Base-by-base conservation (phyloP, 1,139 yeast species). In the Suhomyces guaymorum region DNA sequence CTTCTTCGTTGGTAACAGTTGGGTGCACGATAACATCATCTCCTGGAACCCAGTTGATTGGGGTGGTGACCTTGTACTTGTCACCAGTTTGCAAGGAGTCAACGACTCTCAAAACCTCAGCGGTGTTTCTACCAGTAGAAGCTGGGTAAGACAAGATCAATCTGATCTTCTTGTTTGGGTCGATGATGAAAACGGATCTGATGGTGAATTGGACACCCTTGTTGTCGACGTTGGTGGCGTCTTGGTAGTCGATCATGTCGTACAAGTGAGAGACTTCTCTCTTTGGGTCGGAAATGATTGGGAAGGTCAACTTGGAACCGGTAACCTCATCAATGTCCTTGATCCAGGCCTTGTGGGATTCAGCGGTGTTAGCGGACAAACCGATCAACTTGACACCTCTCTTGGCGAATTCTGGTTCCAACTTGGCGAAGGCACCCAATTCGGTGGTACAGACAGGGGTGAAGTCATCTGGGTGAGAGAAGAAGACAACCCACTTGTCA, bases 401-500 rank as follows among this genome's bases (percentile, higher is more conserved):
- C 63, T 80, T 74, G 53, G 76, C 78, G 55, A 88, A 88, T 60
- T 87, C 95, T 22, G 87, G 88, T 66, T 84, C 82, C 61, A 87
- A 74, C 55, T 78, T 75, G 44, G 96, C 87, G 54, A 88, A 88
- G 11, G 95, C 96, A 45, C 96, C 96, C 53, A 88, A 75, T 70
- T 88, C 96, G 36, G 96, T 88, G 50, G 96, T 88, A 67, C 96
- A 88, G 33, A 88, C 96, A 25, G 96, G 96, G 12, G 96, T 88
- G 72, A 85, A 87, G 62, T 88, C 96, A 31, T 88, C 96, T 37
- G 96, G 96, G 61, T 88, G 96, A 15, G 95, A 85, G 65, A 88
- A 88, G 54, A 88, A 71, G 27, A 88, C 80, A 34, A 80, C 80
- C 96, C 96, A 88, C 30, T 79, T 73, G 62, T 82, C 73, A 35